phyloP scores from a whole-genome alignment of 805 yeast genomes.

The Yamadazyma akitaensis region DNA sequence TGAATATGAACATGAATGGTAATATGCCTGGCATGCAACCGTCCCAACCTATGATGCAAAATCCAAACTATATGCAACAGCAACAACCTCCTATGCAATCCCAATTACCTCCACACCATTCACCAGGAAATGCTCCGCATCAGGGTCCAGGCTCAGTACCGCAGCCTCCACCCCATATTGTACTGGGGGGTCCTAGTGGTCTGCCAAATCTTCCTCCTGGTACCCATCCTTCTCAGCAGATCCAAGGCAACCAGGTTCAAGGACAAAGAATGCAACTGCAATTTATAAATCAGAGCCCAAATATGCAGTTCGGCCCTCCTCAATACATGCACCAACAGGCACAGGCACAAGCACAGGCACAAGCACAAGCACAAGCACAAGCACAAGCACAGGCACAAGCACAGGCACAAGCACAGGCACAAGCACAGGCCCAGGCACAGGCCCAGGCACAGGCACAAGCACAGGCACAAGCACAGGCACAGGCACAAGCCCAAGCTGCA shows the following conservation, averaged over 20 bases:
- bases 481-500: constrained; percentile 1
- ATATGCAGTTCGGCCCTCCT: constrained; percentile 9
- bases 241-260: neutral
- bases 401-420: constrained; percentile 4
- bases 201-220: constrained; percentile 1
- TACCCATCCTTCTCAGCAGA: neutral
- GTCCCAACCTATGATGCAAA: constrained; percentile 8
- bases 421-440: constrained; percentile 1
- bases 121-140: neutral
- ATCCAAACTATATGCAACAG: constrained; percentile 4
- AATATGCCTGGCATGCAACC: constrained; percentile 2
- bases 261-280: constrained; percentile 12
- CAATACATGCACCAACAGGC: constrained; percentile 6
- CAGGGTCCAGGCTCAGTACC: constrained; percentile 3
- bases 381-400: constrained; percentile 3
- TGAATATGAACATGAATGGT: constrained; percentile 1
- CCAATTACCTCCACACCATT: constrained; percentile 11
- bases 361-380: constrained; percentile 1
- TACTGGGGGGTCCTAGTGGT: neutral
- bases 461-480: constrained; percentile 5
- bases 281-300: constrained; percentile 13
- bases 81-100: constrained; percentile 6
- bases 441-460: constrained; percentile 8
- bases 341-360: constrained; percentile 9
- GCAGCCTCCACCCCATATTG: neutral